phyloP scores from a whole-genome alignment of 495 filamentous ascomycete genomes.

The Letharia lupina region DNA sequence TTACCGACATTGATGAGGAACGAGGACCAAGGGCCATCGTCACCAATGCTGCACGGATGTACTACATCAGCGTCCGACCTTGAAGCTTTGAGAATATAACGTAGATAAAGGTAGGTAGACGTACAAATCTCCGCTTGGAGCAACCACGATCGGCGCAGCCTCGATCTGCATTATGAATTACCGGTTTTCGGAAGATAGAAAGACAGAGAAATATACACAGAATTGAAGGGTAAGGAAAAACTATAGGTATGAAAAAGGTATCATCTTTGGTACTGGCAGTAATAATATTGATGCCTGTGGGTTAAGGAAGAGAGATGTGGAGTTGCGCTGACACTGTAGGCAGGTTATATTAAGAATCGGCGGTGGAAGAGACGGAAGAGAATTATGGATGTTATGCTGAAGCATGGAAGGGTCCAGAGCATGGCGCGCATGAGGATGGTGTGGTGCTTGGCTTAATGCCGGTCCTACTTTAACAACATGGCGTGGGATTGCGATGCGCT shows the following conservation, averaged over 20 bases:
- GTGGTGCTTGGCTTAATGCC: background rate
- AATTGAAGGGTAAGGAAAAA: background rate
- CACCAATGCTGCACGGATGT: constrained; percentile 22
- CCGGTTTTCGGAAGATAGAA: background rate
- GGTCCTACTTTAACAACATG: background rate
- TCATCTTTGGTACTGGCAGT: background rate
- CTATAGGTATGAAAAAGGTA: background rate
- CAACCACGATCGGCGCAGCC: constrained; percentile 26
- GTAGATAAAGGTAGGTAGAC: background rate
- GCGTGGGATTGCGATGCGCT: constrained; percentile 1
- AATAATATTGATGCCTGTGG: background rate
- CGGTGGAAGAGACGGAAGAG: background rate
- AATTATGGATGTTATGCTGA: background rate
- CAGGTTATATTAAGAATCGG: constrained; percentile 1
- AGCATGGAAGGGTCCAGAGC: background rate
- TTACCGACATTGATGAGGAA: constrained; percentile 32
- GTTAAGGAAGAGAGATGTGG: background rate
- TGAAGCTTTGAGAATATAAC: background rate
- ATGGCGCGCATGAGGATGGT: background rate
- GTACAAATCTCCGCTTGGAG: constrained; percentile 25
- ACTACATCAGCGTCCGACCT: constrained; percentile 7
- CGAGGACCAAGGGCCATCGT: constrained; percentile 34
- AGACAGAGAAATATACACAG: background rate
- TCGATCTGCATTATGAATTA: constrained; percentile 20
- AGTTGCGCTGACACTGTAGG: background rate